These are phyloP conservation scores for Astrothelium subdiscretum DNA, from an alignment of 495 filamentous ascomycete species.

Conservation along the genomic window DNA sequence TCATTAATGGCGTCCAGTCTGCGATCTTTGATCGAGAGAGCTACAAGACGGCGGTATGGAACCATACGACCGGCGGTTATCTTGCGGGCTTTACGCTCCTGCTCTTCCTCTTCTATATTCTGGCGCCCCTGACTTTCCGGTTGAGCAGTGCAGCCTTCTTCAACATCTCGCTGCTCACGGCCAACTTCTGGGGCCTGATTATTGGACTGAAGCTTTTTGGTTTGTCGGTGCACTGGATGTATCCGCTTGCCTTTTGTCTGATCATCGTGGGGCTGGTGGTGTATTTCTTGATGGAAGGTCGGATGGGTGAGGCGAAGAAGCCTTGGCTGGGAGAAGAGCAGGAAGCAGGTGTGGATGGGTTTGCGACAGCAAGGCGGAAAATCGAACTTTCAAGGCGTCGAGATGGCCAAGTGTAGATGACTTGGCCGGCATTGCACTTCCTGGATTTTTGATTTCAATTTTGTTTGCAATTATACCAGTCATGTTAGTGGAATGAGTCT, in stretches of 20 bases:
- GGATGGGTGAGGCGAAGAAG: constrained; percentile 82
- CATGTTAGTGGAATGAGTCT: too few species aligned
- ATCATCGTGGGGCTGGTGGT: constrained; percentile 74
- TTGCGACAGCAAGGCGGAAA: constrained; percentile 80
- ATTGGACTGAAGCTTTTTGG: constrained; percentile 83
- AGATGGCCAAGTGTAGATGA: not conserved
- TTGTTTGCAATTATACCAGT: too few species aligned
- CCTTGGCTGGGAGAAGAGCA: constrained; percentile 87
- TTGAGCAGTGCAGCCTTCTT: constrained; percentile 88
- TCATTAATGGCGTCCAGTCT: constrained; percentile 85
- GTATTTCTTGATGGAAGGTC: constrained; percentile 68
- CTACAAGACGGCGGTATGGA: constrained; percentile 57
- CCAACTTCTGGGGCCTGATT: constrained; percentile 92
- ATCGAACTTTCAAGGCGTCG: constrained; percentile 32
- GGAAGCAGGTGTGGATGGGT: constrained; percentile 63
- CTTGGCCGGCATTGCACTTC: not conserved
- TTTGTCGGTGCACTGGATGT: constrained; percentile 72
- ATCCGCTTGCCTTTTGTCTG: constrained; percentile 86
- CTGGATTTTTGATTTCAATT: not conserved
- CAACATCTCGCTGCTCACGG: constrained; percentile 86
- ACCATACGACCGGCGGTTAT: constrained; percentile 62
- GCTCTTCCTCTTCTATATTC: constrained; percentile 72
- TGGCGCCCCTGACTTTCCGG: constrained; percentile 77
- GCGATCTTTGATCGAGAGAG: constrained; percentile 75
- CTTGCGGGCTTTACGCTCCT: constrained; percentile 77